Conservation (phyloP, 768 basidiomycete species). For the Pleurotus pulmonarius region DNA sequence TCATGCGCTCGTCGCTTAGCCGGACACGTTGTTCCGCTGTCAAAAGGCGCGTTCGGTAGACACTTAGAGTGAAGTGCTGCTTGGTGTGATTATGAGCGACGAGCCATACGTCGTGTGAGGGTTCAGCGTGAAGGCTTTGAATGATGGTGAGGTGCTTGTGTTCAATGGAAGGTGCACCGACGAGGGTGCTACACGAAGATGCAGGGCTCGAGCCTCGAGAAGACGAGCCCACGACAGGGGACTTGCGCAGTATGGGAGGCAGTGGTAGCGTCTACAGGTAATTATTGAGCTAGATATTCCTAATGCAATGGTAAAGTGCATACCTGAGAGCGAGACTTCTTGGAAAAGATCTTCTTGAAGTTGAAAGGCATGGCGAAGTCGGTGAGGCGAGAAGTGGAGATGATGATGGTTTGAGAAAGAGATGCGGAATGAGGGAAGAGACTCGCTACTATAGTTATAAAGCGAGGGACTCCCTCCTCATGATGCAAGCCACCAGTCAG, state of each 20-base stretch:
- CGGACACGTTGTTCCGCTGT: background rate
- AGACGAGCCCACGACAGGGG: background rate
- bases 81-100: background rate
- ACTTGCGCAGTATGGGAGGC: background rate
- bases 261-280: background rate
- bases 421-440: too few species aligned
- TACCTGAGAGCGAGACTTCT: background rate
- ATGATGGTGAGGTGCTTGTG: background rate
- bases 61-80: background rate
- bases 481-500: too few species aligned
- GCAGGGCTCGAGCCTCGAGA: background rate
- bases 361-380: background rate
- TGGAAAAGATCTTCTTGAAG: background rate
- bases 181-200: background rate
- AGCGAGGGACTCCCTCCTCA: too few species aligned
- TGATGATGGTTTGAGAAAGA: too few species aligned
- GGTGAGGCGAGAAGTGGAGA: too few species aligned
- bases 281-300: background rate
- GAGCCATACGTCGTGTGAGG: background rate
- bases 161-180: background rate
- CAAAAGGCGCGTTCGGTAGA: background rate
- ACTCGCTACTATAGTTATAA: too few species aligned
- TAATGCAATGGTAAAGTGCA: background rate
- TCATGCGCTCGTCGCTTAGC: background rate
- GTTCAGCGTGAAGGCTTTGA: background rate